Base-by-base conservation (phyloP, 225 moss, liverwort and hornwort genomes). In the Marchantia polymorpha region DNA sequence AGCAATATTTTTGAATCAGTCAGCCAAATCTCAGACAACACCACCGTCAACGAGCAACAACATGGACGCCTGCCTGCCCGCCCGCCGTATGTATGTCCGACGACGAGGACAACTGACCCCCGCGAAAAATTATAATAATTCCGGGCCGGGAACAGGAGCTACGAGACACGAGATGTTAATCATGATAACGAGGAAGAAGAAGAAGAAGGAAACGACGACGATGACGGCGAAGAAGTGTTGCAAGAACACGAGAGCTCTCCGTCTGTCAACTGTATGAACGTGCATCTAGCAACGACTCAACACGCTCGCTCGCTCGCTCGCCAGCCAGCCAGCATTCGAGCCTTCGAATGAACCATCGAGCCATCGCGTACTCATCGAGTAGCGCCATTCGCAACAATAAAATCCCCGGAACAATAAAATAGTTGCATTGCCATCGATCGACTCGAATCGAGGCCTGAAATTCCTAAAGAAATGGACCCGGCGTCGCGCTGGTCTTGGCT, bases 201-300 rank as follows among this genome's bases (percentile, higher is more conserved):
- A 63, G 25, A 9, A 63, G 63, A 15, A 59, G 59, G 16, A 27
- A 64, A 61, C 60, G 60, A 19, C 0, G 25, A 25, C 27, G n/a
- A 27, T 2, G 63, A 63, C 22, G 63, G 25, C 7, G n/a, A n/a
- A 63, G 63, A 11, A 20, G 17, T 26, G 65, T 29, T 65, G 27
- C 65, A 65, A 65, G 65, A 65, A 65, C 39, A 39, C 39, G 39
- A 39, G 39, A 39, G 39, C 39, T 13, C 60, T 23, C 23, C 23
- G 61, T 61, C n/a, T 10, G 61, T 61, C 61, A 23, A 65, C 27
- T 65, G 65, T 29, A 65, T 65, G n/a, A 65, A 65, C 12, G 65
- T 65, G 65, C 65, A 65, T 65, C 65, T 29, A 29, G 65, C 65
- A 29, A 65, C 65, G 29, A 65, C 65, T 65, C 65, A 65, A 65